A percentile compares a stretch with the other conserved stretches of the same genome.
Conservation (phyloP, 306 rosid species). For the Mimosa bimucronata region DNA sequence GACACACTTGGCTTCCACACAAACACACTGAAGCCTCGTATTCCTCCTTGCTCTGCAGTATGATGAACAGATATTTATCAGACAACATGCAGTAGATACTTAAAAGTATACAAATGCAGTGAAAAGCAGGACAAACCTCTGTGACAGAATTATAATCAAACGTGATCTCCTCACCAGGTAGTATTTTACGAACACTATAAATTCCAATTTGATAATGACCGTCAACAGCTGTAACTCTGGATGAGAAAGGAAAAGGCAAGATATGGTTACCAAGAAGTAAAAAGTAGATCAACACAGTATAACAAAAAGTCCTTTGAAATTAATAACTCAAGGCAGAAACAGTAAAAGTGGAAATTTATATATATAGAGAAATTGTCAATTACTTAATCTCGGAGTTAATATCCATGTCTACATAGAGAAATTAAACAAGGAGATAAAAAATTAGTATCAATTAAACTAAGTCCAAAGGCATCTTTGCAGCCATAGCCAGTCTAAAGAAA, state of each 20-base stretch:
- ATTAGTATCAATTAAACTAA: not conserved
- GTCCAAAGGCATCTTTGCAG: slow-evolving; percentile 17
- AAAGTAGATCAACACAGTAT: slow-evolving; percentile 1
- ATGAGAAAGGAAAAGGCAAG: slow-evolving; percentile 19
- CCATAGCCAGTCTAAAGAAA: not conserved
- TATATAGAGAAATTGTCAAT: not conserved
- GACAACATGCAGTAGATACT: slow-evolving; percentile 24
- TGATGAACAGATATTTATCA: slow-evolving; percentile 33
- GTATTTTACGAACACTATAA: slow-evolving; percentile 82
- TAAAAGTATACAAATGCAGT: slow-evolving; percentile 9
- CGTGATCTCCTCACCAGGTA: slow-evolving; percentile 91
- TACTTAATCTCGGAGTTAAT: slow-evolving; percentile 7
- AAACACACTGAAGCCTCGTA: slow-evolving; percentile 98
- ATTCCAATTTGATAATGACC: slow-evolving; percentile 98
- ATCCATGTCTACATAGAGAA: slow-evolving; percentile 15
- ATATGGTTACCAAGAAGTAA: not conserved
- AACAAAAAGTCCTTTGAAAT: slow-evolving; percentile 12
- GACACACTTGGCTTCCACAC: slow-evolving; percentile 99
- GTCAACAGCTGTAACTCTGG: slow-evolving; percentile 95
- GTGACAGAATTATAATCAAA: slow-evolving; percentile 98
- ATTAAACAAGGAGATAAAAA: not conserved
- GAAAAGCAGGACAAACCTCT: slow-evolving; percentile 71
- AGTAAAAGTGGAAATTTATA: not conserved
- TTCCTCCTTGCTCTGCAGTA: slow-evolving; percentile 92
- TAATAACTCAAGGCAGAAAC: not conserved